These are phyloP conservation scores for Zymoseptoria crescenta DNA, from an alignment of 2,329 filamentous ascomycete genomes.

Conservation along the genomic window DNA sequence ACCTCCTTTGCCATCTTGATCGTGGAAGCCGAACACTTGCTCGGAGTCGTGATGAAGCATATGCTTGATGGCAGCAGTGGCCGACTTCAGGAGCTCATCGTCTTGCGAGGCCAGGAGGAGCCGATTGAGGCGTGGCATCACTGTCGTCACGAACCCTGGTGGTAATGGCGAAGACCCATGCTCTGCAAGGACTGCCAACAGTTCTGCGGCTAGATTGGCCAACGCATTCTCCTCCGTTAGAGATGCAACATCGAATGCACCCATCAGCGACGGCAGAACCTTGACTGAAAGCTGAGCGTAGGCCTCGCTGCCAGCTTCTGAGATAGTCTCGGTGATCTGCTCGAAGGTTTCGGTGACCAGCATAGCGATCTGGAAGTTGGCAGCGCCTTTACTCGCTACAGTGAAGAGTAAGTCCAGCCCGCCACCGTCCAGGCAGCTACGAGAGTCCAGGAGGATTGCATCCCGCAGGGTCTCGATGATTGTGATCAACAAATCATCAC, in stretches of 20 bases:
- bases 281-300: slow-evolving; percentile 77
- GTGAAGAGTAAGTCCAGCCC: slow-evolving; percentile 80
- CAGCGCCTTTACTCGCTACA: slow-evolving; percentile 78
- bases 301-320: slow-evolving; percentile 55
- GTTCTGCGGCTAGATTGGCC: slow-evolving; percentile 76
- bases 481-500: slow-evolving; percentile 85
- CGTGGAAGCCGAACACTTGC: slow-evolving; percentile 81
- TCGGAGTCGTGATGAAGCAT: slow-evolving; percentile 84
- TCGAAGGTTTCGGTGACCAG: slow-evolving; percentile 87
- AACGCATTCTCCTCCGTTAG: slow-evolving; percentile 79
- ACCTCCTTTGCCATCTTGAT: slow-evolving; percentile 69
- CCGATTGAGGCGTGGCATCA: slow-evolving; percentile 78
- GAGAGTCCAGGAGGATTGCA: slow-evolving; percentile 71
- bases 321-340: slow-evolving; percentile 65
- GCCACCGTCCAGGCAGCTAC: slow-evolving; percentile 63
- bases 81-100: slow-evolving; percentile 78
- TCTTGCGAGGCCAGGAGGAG: slow-evolving; percentile 78
- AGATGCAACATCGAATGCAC: slow-evolving; percentile 80
- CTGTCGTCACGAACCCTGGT: slow-evolving; percentile 72
- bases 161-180: slow-evolving; percentile 80
- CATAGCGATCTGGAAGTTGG: slow-evolving; percentile 84
- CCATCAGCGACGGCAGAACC: slow-evolving; percentile 78
- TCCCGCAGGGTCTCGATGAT: slow-evolving; percentile 79
- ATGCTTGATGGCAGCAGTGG: slow-evolving; percentile 78
- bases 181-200: slow-evolving; percentile 73